Base-by-base conservation (phyloP, 2,329 filamentous ascomycete genomes). In the Piedraia hortae region DNA sequence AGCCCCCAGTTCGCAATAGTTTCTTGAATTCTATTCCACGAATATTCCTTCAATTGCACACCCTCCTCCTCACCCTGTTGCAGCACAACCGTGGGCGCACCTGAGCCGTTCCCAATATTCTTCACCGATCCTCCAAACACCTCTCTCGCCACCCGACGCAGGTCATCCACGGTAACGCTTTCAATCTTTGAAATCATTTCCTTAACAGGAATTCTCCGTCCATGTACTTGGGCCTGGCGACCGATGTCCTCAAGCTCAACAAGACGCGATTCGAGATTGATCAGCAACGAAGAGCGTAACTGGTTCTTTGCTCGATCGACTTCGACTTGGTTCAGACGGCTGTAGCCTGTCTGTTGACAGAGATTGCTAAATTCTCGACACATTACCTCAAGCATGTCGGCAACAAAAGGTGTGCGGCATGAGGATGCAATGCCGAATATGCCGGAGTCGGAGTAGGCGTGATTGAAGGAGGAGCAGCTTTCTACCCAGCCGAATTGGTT, bases 401-500 rank as follows among this genome's bases (percentile, higher is more conserved):
- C 57, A 0, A 80, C 74, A 29, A 71, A 64, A 16, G 62, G 62
- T 0, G 85, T 82, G 15, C 67, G 60, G 48, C 85, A 97, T 13
- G 70, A 70, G 0, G 77, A 73, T 1, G 73, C 70, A 42, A 97
- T 91, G 32, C 85, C 85, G 39, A 97, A 97, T 18, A 97, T 62
- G 3, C 85, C 85, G 4, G 71, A 80, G 46, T 97, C 85, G 0
- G 75, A 85, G 57, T 97, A 97, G 20, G 73, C 75, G 55, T 93
- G 80, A 56, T 93, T 93, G 55, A 93, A 93, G 14, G 82, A 72
- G 22, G 89, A 59, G 50, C 85, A 93, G 28, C 67, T 80, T 50
- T 97, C 85, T 12, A 97, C 77, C 82, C 82, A 97, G 34, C 73
- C 77, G 50, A 90, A 69, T 49, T 93, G 80, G 53, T 97, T 97